phyloP scores from a whole-genome alignment of 2,329 filamentous ascomycete species.

The Helotiales sp. region DNA sequence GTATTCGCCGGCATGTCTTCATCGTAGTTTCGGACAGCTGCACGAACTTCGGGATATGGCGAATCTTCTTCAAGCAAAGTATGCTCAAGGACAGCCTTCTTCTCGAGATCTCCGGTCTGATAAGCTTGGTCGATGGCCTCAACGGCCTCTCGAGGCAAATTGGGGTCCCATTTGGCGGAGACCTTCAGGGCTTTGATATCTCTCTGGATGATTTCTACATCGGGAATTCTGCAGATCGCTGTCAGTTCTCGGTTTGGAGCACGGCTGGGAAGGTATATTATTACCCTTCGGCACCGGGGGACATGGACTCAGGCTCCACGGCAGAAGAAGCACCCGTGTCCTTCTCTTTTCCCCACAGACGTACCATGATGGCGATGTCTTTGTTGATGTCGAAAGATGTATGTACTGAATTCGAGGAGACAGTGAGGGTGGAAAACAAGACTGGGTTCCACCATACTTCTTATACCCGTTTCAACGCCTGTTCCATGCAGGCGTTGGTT shows the following conservation, averaged over 20 bases:
- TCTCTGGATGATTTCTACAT: constrained; percentile 6
- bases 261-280: not conserved
- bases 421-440: not conserved
- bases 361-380: constrained; percentile 6
- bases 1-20: constrained; percentile 70
- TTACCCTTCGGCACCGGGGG: constrained; percentile 8
- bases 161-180: constrained; percentile 19
- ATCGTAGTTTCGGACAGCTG: constrained; percentile 68
- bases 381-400: not conserved
- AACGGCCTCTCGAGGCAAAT: constrained; percentile 18
- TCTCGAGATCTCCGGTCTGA: constrained; percentile 17
- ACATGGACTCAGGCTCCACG: not conserved
- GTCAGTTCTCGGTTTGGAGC: no score
- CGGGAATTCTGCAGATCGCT: not conserved
- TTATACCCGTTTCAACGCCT: not conserved
- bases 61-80: constrained; percentile 28
- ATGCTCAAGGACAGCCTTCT: constrained; percentile 22
- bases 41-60: constrained; percentile 46
- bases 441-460: not conserved
- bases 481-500: no score
- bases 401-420: not conserved
- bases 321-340: constrained; percentile 2
- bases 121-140: constrained; percentile 17
- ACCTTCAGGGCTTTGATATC: constrained; percentile 12
- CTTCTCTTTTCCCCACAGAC: constrained; percentile 11